phyloP scores from a whole-genome alignment of 179 eudicot species.

The Beta lomatogona region DNA sequence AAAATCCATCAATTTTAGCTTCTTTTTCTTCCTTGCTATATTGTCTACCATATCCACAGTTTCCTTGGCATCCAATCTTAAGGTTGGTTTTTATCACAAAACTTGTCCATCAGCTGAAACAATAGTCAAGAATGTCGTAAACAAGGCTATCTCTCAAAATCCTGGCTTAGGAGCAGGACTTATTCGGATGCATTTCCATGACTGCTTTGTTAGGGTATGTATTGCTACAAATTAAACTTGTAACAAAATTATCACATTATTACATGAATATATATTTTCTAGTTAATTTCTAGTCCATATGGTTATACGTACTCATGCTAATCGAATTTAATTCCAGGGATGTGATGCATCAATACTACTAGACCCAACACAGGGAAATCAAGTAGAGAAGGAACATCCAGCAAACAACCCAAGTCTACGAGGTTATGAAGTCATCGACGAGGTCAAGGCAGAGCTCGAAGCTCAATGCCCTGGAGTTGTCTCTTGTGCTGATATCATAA shows the following conservation, averaged over 20 bases:
- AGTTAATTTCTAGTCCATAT: too few relatives aligned
- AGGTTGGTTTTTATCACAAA: conserved; percentile 32
- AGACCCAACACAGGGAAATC: conserved; percentile 25
- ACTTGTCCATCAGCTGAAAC: conserved; percentile 41
- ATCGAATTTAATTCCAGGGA: conserved; percentile 20
- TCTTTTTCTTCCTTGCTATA: background rate
- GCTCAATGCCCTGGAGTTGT: conserved; percentile 38
- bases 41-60: too few relatives aligned
- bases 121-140: conserved; percentile 29
- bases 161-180: conserved; percentile 41
- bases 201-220: conserved; percentile 47
- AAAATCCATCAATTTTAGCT: background rate
- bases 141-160: conserved; percentile 25
- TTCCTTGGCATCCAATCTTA: conserved; percentile 9
- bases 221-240: too few relatives aligned
- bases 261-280: too few relatives aligned
- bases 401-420: conserved; percentile 33
- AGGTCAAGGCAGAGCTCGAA: conserved; percentile 36
- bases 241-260: too few relatives aligned
- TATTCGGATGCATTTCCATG: conserved; percentile 44
- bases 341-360: conserved; percentile 40
- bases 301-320: too few relatives aligned
- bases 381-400: conserved; percentile 27
- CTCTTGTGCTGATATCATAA: conserved; percentile 40
- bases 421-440: conserved; percentile 40